Conservation (phyloP, 208 protist genomes). For the Lotmaria passim region DNA sequence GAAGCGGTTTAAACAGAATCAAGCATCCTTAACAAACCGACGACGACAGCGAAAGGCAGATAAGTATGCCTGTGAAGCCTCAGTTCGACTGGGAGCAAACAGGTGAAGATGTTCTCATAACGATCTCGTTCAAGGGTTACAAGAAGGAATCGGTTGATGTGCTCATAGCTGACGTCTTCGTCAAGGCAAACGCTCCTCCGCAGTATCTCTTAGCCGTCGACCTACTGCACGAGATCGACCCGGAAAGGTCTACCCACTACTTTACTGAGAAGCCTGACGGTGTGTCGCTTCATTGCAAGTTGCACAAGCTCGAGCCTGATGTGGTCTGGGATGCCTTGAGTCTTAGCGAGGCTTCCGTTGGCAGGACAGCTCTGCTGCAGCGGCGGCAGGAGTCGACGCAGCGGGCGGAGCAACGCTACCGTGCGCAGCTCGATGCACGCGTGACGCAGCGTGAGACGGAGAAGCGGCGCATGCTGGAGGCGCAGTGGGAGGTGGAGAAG, state of each 20-base stretch:
- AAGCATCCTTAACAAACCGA: too few species aligned
- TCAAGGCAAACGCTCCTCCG: constrained; percentile 87
- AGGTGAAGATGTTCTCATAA: constrained; percentile 67
- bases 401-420: constrained; percentile 78
- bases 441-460: constrained; percentile 74
- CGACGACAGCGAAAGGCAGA: too few species aligned
- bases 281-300: constrained; percentile 58
- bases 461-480: constrained; percentile 84
- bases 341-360: constrained; percentile 27
- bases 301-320: constrained; percentile 60
- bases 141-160: constrained; percentile 89
- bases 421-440: constrained; percentile 65
- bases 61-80: constrained; percentile 84
- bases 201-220: constrained; percentile 90
- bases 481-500: constrained; percentile 92
- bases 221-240: constrained; percentile 75
- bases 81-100: constrained; percentile 91
- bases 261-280: constrained; percentile 36
- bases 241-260: constrained; percentile 56
- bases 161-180: constrained; percentile 77
- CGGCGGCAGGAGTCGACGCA: constrained; percentile 70
- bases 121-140: constrained; percentile 76
- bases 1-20: too few species aligned
- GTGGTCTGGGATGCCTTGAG: constrained; percentile 71
- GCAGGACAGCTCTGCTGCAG: constrained; percentile 57